Conservation (phyloP, 352 stramenopile genomes). For the Pythium folliculosum region DNA sequence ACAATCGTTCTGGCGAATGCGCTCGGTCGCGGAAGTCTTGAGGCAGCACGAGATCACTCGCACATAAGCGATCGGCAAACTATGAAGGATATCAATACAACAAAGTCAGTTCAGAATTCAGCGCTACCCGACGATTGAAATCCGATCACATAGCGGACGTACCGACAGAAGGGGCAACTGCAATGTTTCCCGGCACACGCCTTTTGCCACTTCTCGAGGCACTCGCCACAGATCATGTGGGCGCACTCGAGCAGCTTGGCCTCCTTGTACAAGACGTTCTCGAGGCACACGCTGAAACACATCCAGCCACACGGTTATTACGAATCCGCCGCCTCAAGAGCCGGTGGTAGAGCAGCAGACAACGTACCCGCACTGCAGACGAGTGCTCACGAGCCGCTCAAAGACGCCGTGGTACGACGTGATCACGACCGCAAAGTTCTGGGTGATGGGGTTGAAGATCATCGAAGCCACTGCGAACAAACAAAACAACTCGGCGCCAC, state of each 20-base stretch:
- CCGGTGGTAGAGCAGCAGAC: not conserved
- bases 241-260: conserved; percentile 27
- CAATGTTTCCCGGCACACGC: not conserved
- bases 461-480: conserved; percentile 6
- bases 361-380: conserved; percentile 33
- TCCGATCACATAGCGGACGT: not conserved
- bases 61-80: conserved; percentile 11
- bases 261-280: conserved; percentile 2
- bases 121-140: too few species aligned
- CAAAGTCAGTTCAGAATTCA: not conserved
- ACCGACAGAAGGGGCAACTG: conserved; percentile 30
- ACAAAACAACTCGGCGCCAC: not conserved
- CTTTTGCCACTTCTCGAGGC: conserved; percentile 5
- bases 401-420: conserved; percentile 9
- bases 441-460: conserved; percentile 5
- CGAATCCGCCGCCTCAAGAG: too few species aligned
- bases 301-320: conserved; percentile 1
- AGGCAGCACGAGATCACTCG: conserved; percentile 13
- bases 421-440: conserved; percentile 19
- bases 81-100: not conserved
- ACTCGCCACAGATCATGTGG: conserved; percentile 17
- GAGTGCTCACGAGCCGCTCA: conserved; percentile 27
- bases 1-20: conserved; percentile 15
- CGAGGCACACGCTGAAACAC: conserved; percentile 25
- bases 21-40: conserved; percentile 14